These are phyloP conservation scores for Amylocystis lapponica DNA, from an alignment of 768 basidiomycete genomes.

Conservation along the genomic window DNA sequence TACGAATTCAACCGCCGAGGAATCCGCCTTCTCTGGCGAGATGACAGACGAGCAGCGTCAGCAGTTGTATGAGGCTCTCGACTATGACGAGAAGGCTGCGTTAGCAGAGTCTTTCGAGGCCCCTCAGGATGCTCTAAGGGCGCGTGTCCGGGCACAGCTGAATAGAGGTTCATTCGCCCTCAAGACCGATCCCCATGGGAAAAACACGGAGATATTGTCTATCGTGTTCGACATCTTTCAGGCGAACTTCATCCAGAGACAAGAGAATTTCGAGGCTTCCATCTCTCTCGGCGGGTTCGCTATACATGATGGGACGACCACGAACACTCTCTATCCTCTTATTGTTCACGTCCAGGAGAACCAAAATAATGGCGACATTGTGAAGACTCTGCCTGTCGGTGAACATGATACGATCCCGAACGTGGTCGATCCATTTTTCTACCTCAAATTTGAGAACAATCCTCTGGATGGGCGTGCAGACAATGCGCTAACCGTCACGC, in stretches of 20 bases:
- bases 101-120: constrained; percentile 63
- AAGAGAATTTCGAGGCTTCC: constrained; percentile 80
- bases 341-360: constrained; percentile 79
- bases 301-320: constrained; percentile 89
- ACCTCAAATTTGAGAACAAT: constrained; percentile 85
- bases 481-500: constrained; percentile 78
- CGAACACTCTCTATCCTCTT: constrained; percentile 74
- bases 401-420: constrained; percentile 9
- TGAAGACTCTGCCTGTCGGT: constrained; percentile 12
- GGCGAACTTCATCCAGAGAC: constrained; percentile 78
- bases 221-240: constrained; percentile 83
- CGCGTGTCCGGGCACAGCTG: constrained; percentile 69
- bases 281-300: constrained; percentile 81
- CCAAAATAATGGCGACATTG: constrained; percentile 17
- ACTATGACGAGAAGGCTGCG: constrained; percentile 85
- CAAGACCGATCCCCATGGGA: constrained; percentile 64
- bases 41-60: constrained; percentile 90
- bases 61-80: constrained; percentile 84
- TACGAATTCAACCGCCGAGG: constrained; percentile 36
- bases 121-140: constrained; percentile 75
- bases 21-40: constrained; percentile 51
- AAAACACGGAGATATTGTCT: constrained; percentile 69
- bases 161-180: constrained; percentile 86
- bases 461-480: constrained; percentile 91
- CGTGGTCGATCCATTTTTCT: constrained; percentile 68